Evolutionary conservation across 1,284 basidiomycete genomes (phyloP).

Genomic region (Malassezia pachydermatis): DNA sequence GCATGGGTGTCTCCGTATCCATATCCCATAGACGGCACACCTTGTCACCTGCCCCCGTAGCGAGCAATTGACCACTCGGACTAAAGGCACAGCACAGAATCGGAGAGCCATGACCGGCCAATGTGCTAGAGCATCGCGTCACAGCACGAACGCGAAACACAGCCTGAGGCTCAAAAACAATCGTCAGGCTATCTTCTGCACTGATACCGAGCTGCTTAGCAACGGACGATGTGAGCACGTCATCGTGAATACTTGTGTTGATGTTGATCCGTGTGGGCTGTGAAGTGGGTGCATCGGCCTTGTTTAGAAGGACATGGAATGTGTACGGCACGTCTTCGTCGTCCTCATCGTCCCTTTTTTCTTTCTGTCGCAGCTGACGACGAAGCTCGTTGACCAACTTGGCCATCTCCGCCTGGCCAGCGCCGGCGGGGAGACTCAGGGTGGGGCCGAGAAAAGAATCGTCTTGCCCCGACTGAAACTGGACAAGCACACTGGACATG

Average conservation of each 20-base stretch:
- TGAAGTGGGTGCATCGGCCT: slow-evolving; percentile 8
- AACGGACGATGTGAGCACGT: slow-evolving; percentile 29
- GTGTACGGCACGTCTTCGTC: slow-evolving; percentile 45
- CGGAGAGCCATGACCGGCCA: slow-evolving; percentile 72
- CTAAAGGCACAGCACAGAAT: slow-evolving; percentile 93
- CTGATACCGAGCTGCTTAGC: slow-evolving; percentile 40
- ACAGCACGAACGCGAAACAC: slow-evolving; percentile 89
- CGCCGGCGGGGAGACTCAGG: slow-evolving; percentile 37
- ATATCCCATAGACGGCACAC: slow-evolving; percentile 90
- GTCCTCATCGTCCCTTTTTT: slow-evolving; percentile 22
- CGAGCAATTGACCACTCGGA: slow-evolving; percentile 77
- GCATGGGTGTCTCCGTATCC: slow-evolving; percentile 80
- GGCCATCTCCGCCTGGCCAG: slow-evolving; percentile 38
- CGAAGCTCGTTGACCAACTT: slow-evolving; percentile 41
- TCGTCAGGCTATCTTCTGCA: slow-evolving; percentile 40
- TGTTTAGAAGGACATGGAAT: slow-evolving; percentile 39
- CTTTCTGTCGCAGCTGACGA: slow-evolving; percentile 21
- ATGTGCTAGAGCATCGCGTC: slow-evolving; percentile 79
- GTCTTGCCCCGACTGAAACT: slow-evolving; percentile 40
- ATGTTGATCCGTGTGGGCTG: slow-evolving; percentile 32
- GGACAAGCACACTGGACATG: slow-evolving; percentile 36
- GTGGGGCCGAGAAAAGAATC: slow-evolving; percentile 34
- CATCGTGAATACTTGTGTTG: slow-evolving; percentile 30
- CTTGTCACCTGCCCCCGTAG: slow-evolving; percentile 90
- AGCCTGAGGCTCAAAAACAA: slow-evolving; percentile 62